Percentiles rank a stretch among this genome's conserved stretches.
phyloP scores from a whole-genome alignment of 1,284 basidiomycete species.

The Schizophyllum amplum region DNA sequence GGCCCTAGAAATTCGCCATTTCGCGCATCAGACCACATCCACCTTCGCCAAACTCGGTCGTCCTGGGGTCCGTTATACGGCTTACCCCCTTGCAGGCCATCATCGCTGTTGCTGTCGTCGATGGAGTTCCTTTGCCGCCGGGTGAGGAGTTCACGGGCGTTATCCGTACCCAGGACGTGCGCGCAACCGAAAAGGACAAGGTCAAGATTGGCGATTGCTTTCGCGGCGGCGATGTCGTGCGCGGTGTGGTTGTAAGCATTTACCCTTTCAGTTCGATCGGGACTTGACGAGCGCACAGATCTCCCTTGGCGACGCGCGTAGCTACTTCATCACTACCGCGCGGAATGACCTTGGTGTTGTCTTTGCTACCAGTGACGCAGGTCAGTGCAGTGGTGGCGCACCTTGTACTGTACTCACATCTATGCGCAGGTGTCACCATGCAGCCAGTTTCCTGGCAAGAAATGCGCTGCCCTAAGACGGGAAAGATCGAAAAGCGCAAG shows the following conservation, averaged over 20 bases:
- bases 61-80: constrained; percentile 78
- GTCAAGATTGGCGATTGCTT: constrained; percentile 94
- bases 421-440: constrained; percentile 58
- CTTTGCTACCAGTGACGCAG: constrained; percentile 78
- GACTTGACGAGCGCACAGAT: constrained; percentile 42
- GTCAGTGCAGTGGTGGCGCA: constrained; percentile 27
- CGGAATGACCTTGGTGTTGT: constrained; percentile 91
- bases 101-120: constrained; percentile 84
- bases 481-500: constrained; percentile 76
- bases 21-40: constrained; percentile 57
- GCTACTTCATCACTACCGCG: constrained; percentile 93
- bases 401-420: not conserved
- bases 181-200: constrained; percentile 88
- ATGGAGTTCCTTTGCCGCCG: constrained; percentile 79
- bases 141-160: constrained; percentile 95
- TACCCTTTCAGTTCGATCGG: constrained; percentile 2
- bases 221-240: constrained; percentile 92
- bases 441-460: constrained; percentile 86
- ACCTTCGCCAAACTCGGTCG: constrained; percentile 60
- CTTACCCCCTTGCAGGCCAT: constrained; percentile 85
- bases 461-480: constrained; percentile 84
- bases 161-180: constrained; percentile 87
- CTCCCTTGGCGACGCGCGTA: constrained; percentile 86
- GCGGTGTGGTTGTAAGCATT: constrained; percentile 78
- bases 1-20: constrained; percentile 46